These are phyloP conservation scores for Escovopsis weberi DNA, from an alignment of 2,329 filamentous ascomycete species.

Conservation along the genomic window DNA sequence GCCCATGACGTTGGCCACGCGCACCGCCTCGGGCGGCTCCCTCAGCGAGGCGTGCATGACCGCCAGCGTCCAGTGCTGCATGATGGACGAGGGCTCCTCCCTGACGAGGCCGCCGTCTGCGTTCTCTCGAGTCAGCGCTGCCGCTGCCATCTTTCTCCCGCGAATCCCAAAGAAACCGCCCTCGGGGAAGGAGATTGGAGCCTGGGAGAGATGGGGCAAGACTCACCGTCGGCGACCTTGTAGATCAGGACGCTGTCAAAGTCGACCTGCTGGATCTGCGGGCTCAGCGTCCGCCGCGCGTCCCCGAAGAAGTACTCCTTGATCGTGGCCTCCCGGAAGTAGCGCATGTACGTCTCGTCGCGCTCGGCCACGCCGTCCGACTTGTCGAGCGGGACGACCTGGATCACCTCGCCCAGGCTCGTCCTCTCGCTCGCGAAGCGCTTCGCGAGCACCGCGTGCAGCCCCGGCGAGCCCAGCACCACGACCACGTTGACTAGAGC, in stretches of 20 bases:
- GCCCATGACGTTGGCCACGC: conserved; percentile 74
- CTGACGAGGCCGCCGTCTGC: conserved; percentile 39
- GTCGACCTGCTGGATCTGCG: conserved; percentile 73
- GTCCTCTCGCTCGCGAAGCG: conserved; percentile 47
- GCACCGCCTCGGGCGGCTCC: conserved; percentile 57
- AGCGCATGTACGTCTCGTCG: conserved; percentile 59
- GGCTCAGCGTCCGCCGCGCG: conserved; percentile 60
- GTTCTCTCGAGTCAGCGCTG: no score
- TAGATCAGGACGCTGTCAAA: conserved; percentile 64
- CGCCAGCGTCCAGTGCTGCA: conserved; percentile 73
- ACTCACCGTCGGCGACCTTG: conserved; percentile 46
- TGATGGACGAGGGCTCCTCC: conserved; percentile 46
- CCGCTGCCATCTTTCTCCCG: no score
- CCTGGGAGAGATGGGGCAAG: neutral
- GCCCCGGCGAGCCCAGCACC: conserved; percentile 62
- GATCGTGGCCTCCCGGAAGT: conserved; percentile 59
- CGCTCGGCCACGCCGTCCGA: conserved; percentile 74
- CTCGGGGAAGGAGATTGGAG: conserved; percentile 12
- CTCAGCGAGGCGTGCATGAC: conserved; percentile 63
- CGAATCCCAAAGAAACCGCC: no score
- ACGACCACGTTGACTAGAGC: conserved; percentile 61
- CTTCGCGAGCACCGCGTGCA: conserved; percentile 60
- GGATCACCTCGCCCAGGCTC: conserved; percentile 50
- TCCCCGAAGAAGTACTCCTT: conserved; percentile 93
- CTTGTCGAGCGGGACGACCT: conserved; percentile 65